Percentiles rank a stretch among this genome's conserved stretches.
phyloP scores from a whole-genome alignment of 1,139 yeast genomes.

The Geotrichum europaeum region DNA sequence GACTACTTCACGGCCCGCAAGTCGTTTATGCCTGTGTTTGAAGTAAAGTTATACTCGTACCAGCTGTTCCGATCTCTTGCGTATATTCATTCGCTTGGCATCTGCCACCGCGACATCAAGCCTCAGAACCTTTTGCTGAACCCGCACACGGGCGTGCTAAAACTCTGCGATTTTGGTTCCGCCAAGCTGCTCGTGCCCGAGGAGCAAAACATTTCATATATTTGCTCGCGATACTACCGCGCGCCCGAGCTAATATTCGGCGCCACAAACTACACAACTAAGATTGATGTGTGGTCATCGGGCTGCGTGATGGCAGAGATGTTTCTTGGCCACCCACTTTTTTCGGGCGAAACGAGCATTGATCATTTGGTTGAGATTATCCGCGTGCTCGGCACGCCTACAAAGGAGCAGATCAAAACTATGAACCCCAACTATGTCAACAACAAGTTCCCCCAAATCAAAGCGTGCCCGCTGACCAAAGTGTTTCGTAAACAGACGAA shows the following conservation, averaged over 20 bases:
- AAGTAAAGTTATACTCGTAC: constrained; percentile 83
- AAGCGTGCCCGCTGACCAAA: constrained; percentile 82
- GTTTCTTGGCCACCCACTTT: constrained; percentile 88
- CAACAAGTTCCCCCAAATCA: constrained; percentile 92
- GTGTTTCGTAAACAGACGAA: constrained; percentile 62
- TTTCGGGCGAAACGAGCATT: constrained; percentile 96
- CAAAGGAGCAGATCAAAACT: constrained; percentile 82
- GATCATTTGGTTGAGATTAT: constrained; percentile 96
- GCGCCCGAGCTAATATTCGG: constrained; percentile 93
- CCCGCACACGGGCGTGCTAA: constrained; percentile 75
- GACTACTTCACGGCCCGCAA: constrained; percentile 75
- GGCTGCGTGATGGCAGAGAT: constrained; percentile 98
- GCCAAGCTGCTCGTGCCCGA: constrained; percentile 84
- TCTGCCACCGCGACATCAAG: constrained; percentile 95
- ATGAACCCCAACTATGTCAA: constrained; percentile 98
- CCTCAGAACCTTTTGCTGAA: constrained; percentile 91
- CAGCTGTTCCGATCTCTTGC: constrained; percentile 88
- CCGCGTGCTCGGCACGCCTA: constrained; percentile 91
- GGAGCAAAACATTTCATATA: constrained; percentile 93
- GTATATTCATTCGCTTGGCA: constrained; percentile 83
- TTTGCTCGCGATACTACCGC: constrained; percentile 91
- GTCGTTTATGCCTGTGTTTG: constrained; percentile 78
- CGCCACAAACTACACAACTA: constrained; percentile 89
- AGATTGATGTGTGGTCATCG: constrained; percentile 95
- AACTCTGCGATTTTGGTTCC: constrained; percentile 97